Percentiles rank a stretch among this genome's conserved stretches.
Evolutionary conservation across 2,329 filamentous ascomycete genomes (phyloP).

Genomic region (Ophiostoma tasmaniense): DNA sequence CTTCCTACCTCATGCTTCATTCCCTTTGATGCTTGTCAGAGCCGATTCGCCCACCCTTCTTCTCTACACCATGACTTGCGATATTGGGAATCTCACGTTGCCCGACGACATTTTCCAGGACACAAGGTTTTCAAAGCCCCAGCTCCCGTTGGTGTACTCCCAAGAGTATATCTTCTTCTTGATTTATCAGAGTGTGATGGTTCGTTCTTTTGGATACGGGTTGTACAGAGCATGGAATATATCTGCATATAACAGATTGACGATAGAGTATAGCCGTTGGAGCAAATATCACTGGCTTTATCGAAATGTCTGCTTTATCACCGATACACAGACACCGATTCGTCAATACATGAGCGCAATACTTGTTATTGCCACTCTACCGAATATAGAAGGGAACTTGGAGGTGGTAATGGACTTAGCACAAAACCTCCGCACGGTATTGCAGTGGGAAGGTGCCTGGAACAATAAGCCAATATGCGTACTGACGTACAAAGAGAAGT

Average conservation of each 20-base stretch:
- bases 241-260: no score
- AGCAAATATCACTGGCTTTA: background rate
- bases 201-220: background rate
- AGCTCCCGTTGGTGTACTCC: background rate
- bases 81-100: background rate
- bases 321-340: background rate
- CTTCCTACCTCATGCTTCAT: background rate
- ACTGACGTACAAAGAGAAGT: background rate
- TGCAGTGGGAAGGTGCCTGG: background rate
- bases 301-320: background rate
- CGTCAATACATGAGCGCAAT: background rate
- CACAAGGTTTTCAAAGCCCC: background rate
- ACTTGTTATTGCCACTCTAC: background rate
- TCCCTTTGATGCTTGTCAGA: background rate
- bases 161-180: background rate
- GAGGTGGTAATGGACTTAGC: fast-evolving
- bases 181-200: background rate
- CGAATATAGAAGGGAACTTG: background rate
- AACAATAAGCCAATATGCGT: background rate
- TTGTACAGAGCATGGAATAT: background rate
- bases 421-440: background rate
- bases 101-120: background rate
- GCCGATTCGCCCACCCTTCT: background rate
- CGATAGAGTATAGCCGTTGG: background rate
- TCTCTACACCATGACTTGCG: background rate